phyloP scores from a whole-genome alignment of 257 asterid genomes.

The Scutellaria minor region DNA sequence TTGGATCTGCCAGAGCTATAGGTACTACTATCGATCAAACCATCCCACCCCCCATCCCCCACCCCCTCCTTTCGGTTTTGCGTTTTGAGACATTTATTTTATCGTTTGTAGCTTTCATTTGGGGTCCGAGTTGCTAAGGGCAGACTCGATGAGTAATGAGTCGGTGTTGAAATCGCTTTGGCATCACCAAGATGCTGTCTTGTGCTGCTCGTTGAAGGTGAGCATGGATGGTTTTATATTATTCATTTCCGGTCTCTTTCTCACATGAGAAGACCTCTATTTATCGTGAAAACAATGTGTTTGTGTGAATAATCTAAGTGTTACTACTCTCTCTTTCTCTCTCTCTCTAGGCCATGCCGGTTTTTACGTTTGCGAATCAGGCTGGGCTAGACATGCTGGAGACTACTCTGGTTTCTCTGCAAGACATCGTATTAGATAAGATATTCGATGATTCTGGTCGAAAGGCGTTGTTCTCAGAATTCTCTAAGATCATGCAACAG shows the following conservation, averaged over 20 bases:
- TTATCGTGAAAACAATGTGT: background rate
- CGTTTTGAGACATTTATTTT: conserved; percentile 14
- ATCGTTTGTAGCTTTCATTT: conserved; percentile 59
- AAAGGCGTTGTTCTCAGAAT: conserved; percentile 66
- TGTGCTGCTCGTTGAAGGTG: conserved; percentile 94
- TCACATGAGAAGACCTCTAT: background rate
- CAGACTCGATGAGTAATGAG: conserved; percentile 53
- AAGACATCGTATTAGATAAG: conserved; percentile 76
- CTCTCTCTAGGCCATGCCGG: conserved; percentile 62
- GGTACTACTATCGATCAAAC: conserved; percentile 38
- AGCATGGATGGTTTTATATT: background rate
- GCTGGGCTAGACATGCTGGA: conserved; percentile 93
- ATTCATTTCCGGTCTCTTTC: background rate
- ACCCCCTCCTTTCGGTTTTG: background rate
- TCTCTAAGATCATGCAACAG: conserved; percentile 85
- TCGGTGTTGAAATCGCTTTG: conserved; percentile 70
- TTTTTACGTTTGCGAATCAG: conserved; percentile 81
- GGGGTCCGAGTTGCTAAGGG: conserved; percentile 69
- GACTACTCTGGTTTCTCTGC: conserved; percentile 82
- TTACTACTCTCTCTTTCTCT: background rate
- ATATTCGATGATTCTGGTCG: conserved; percentile 79
- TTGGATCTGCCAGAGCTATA: conserved; percentile 93
- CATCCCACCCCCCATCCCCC: background rate
- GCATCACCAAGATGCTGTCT: conserved; percentile 84
- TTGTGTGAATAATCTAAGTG: background rate